These are phyloP conservation scores for Cryptosporidium meleagridis DNA, from an alignment of 169 alveolate species.

Conservation along the genomic window DNA sequence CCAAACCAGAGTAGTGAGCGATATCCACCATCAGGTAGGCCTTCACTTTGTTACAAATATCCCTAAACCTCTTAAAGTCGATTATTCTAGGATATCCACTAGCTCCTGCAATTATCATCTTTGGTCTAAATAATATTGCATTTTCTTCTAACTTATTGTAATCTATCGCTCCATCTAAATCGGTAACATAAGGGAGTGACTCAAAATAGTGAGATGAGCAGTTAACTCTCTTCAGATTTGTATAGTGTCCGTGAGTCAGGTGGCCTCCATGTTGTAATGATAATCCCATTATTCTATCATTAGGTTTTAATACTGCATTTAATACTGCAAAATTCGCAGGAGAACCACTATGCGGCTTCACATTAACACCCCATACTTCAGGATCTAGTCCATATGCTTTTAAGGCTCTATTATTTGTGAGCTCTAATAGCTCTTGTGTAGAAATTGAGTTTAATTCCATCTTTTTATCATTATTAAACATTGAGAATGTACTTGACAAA, in stretches of 20 bases:
- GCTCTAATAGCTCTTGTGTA: constrained; percentile 77
- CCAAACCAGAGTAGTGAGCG: constrained; percentile 96
- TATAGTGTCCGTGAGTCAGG: constrained; percentile 90
- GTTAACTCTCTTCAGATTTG: constrained; percentile 90
- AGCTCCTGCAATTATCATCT: constrained; percentile 89
- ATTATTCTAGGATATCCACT: constrained; percentile 86
- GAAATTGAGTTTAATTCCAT: constrained; percentile 81
- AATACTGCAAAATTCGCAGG: constrained; percentile 97
- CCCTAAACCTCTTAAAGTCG: constrained; percentile 89
- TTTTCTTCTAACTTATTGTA: constrained; percentile 90
- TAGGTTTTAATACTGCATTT: constrained; percentile 94
- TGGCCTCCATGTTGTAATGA: constrained; percentile 97
- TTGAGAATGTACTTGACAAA: constrained; percentile 62
- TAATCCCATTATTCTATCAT: constrained; percentile 96
- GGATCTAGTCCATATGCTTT: constrained; percentile 92
- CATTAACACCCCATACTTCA: constrained; percentile 97
- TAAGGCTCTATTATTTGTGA: constrained; percentile 90
- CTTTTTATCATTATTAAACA: constrained; percentile 82
- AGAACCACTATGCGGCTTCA: constrained; percentile 94
- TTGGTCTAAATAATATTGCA: constrained; percentile 90
- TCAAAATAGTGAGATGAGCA: constrained; percentile 95
- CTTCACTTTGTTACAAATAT: constrained; percentile 93
- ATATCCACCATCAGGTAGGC: constrained; percentile 96
- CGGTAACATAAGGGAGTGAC: constrained; percentile 90
- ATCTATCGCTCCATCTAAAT: constrained; percentile 90